phyloP scores from a whole-genome alignment of 352 stramenopile species.

The Globisporangium middletonii region DNA sequence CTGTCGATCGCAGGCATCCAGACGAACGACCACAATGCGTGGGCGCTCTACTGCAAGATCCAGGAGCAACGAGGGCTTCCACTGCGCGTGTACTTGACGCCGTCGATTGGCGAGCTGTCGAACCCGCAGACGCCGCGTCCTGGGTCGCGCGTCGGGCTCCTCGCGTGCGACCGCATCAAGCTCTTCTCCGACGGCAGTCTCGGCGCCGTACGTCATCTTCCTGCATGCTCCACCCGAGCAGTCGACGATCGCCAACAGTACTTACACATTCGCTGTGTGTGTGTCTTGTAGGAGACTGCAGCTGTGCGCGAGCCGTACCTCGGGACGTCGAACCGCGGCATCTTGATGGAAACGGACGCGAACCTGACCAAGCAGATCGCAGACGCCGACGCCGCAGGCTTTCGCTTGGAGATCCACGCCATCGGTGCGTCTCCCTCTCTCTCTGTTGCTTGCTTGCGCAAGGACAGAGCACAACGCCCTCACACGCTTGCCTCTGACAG shows the following conservation, averaged over 20 bases:
- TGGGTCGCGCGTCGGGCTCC: conserved; percentile 35
- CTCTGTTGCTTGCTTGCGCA: background rate
- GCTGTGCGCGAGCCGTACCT: conserved; percentile 67
- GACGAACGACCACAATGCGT: conserved; percentile 81
- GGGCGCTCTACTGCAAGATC: conserved; percentile 74
- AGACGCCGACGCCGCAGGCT: conserved; percentile 44
- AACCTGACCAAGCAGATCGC: conserved; percentile 57
- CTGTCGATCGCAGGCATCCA: conserved; percentile 40
- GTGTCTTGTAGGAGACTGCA: conserved; percentile 62
- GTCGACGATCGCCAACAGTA: background rate
- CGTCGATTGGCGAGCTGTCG: conserved; percentile 56
- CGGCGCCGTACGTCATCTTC: conserved; percentile 44
- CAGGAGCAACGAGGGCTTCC: conserved; percentile 48
- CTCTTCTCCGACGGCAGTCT: conserved; percentile 87
- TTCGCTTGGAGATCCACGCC: conserved; percentile 85
- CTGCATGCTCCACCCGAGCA: background rate
- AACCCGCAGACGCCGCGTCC: conserved; percentile 32
- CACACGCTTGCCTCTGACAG: conserved; percentile 12
- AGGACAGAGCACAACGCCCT: too few species aligned
- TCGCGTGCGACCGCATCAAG: conserved; percentile 85
- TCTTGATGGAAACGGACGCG: conserved; percentile 79
- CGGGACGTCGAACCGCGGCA: conserved; percentile 57
- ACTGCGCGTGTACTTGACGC: conserved; percentile 76
- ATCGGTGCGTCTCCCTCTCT: conserved; percentile 49
- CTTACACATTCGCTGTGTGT: background rate